Evolutionary conservation across 768 basidiomycete genomes (phyloP).

Genomic region (Pleurotus sapidus): DNA sequence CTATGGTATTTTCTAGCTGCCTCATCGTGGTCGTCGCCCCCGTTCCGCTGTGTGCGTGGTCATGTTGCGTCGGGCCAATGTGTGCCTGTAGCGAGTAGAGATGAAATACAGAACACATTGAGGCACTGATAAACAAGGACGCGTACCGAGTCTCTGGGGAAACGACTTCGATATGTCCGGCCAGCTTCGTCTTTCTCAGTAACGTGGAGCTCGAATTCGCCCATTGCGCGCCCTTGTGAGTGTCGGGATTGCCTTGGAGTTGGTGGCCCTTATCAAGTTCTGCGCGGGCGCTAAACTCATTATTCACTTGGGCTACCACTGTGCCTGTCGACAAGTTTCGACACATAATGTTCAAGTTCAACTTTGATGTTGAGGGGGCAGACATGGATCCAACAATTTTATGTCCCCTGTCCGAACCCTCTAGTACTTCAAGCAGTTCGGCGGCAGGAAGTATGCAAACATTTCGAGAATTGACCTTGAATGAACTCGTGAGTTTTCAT

Average conservation of each 20-base stretch:
- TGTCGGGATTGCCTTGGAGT: too few species aligned
- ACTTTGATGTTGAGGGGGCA: conserved; percentile 56
- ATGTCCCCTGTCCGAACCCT: too few species aligned
- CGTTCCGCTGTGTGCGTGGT: background rate
- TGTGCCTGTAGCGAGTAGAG: background rate
- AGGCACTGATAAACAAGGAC: background rate
- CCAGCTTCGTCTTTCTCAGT: conserved; percentile 21
- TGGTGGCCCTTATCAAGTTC: too few species aligned
- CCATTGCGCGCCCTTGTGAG: background rate
- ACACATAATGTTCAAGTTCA: conserved; percentile 60
- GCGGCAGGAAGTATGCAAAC: background rate
- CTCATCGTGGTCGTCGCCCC: too few species aligned
- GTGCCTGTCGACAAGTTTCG: too few species aligned
- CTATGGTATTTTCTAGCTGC: conserved; percentile 6
- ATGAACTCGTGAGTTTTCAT: conserved; percentile 18
- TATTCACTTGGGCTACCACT: too few species aligned
- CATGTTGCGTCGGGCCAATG: background rate
- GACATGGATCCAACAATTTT: conserved; percentile 18
- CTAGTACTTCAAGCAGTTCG: too few species aligned
- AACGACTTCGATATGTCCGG: conserved; percentile 8
- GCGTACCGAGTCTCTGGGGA: conserved; percentile 12
- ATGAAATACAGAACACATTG: background rate
- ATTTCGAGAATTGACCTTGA: conserved; percentile 30
- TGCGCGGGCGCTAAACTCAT: too few species aligned
- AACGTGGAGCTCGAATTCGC: conserved; percentile 1